phyloP scores from a whole-genome alignment of 768 basidiomycete genomes.

The Phylloporus arenicola region DNA sequence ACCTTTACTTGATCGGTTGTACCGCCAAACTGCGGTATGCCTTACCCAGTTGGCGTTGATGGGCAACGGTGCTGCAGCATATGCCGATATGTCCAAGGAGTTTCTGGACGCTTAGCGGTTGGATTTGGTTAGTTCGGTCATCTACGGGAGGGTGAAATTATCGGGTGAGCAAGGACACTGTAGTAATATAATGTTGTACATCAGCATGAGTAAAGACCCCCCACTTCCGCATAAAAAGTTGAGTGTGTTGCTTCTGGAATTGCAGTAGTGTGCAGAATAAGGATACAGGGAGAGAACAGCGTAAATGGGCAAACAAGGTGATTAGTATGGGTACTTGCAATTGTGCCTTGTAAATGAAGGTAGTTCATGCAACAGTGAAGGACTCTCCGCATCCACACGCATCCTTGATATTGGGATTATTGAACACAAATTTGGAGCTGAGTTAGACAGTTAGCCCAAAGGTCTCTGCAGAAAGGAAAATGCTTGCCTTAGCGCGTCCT shows the following conservation, averaged over 20 bases:
- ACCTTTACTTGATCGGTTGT: slow-evolving; percentile 71
- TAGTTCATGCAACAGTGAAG: slow-evolving; percentile 50
- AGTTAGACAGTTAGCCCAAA: slow-evolving; percentile 2
- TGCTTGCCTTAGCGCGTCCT: slow-evolving; percentile 75
- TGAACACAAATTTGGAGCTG: slow-evolving; percentile 77
- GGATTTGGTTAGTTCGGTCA: neutral
- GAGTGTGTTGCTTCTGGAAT: neutral
- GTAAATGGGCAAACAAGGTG: neutral
- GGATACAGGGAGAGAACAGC: slow-evolving; percentile 23
- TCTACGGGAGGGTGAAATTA: slow-evolving; percentile 1
- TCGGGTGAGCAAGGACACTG: slow-evolving; percentile 3
- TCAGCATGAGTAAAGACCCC: slow-evolving; percentile 6
- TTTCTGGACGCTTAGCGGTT: slow-evolving; percentile 46
- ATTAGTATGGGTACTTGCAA: slow-evolving; percentile 10
- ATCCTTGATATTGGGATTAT: slow-evolving; percentile 92
- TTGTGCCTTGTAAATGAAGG: slow-evolving; percentile 3
- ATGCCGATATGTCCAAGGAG: slow-evolving; percentile 74
- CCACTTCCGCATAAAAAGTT: slow-evolving; percentile 6
- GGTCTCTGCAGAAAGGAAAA: neutral
- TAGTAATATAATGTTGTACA: slow-evolving; percentile 16
- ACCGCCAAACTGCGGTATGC: slow-evolving; percentile 66
- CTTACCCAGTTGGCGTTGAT: slow-evolving; percentile 66
- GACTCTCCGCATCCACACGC: slow-evolving; percentile 95
- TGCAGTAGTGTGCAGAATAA: slow-evolving; percentile 19
- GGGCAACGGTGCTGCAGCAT: slow-evolving; percentile 74